Base-by-base conservation (phyloP, 2,329 filamentous ascomycete genomes). In the Verticillium albo-atrum region DNA sequence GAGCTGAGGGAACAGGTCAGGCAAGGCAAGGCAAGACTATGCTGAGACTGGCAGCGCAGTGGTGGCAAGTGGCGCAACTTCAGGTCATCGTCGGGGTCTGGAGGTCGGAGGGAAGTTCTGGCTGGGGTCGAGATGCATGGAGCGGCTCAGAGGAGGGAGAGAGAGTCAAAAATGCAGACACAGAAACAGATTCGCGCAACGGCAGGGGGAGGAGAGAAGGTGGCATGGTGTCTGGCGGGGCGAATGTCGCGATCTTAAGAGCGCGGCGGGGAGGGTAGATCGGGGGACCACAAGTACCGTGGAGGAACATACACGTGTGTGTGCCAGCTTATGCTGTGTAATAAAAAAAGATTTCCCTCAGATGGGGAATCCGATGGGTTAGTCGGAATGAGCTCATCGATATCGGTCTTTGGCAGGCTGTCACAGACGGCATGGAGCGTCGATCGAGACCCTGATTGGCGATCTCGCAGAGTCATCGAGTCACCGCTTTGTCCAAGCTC, bases 361-460 rank as follows among this genome's bases (percentile, higher is more conserved):
- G 34, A 10, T n/a, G 10, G 20, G 26, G 9, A 28, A 54, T 28
- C 54, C 32, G 17, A 26, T 47, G 35, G 30, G 28, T 32, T 52
- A 61, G 53, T 55, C 52, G 15, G 42, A 55, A 55, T 53, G 61
- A 62, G 61, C 57, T 56, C 61, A 59, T 62, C 57, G 55, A 59
- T 42, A 34, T 56, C 25, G 52, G 54, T 17, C 12, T 35, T 47
- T 56, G 34, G 20, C 42, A 47, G 42, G 42, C 42, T 47, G 42
- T 47, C 42, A 20, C 42, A 47, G 42, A 23, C 20, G n/a, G 42
- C 20, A 15, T 51, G 42, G 26, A 32, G 23, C 42, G 56, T 15
- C 37, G 37, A 53, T 53, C 55, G 23, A 52, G 42, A 54, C 20
- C 26, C 35, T 62, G 60, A 62, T 62, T 62, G 58, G 60, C 52